Conservation (phyloP, 2,329 filamentous ascomycete genomes). For the Akanthomyces dipterigenus region DNA sequence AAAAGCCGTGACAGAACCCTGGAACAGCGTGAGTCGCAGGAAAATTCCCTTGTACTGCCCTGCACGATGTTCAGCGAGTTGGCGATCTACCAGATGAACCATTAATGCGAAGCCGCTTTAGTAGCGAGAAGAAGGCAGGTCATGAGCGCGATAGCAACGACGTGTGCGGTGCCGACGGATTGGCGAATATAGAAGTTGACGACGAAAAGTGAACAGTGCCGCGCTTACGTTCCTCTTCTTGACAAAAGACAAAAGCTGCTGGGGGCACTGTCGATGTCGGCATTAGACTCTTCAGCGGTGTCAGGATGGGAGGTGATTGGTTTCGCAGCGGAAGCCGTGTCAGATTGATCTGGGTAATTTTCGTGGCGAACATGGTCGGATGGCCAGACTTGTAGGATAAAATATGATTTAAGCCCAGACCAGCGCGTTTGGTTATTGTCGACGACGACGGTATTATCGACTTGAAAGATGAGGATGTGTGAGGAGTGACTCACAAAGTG, state of each 20-base stretch:
- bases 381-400: neutral
- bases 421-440: constrained; percentile 1
- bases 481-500: neutral
- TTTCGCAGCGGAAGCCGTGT: too few species aligned
- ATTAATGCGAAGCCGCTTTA: constrained; percentile 7
- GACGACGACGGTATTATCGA: neutral
- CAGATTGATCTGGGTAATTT: neutral
- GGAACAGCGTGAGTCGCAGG: neutral
- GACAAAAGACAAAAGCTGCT: constrained; percentile 4
- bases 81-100: constrained; percentile 11
- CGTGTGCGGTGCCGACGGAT: neutral
- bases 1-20: neutral
- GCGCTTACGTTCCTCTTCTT: constrained; percentile 1
- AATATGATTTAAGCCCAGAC: neutral
- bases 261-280: neutral
- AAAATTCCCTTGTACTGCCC: constrained; percentile 4
- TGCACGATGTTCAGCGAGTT: neutral
- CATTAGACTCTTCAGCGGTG: neutral
- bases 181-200: neutral
- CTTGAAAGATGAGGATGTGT: neutral
- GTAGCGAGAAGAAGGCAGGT: neutral
- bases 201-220: neutral
- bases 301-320: neutral
- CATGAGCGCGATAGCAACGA: neutral
- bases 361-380: neutral